Base-by-base conservation (phyloP, 768 basidiomycete genomes). In the Russula foetens region DNA sequence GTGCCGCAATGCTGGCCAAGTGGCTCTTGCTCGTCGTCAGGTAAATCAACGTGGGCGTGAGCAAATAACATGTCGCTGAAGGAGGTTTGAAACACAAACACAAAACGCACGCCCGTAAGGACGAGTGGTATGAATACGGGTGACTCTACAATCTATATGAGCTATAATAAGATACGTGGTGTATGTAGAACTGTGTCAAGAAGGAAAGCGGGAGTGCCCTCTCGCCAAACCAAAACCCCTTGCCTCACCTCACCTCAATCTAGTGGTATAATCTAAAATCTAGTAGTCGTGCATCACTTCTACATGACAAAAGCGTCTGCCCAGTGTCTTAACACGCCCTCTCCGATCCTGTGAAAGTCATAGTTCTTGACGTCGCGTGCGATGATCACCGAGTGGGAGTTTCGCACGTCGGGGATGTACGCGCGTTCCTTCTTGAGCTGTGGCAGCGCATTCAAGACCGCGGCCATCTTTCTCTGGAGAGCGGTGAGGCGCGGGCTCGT, bases 371-470 rank as follows among this genome's bases (percentile, higher is more conserved):
- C 70, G 62, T 91, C 88, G 47, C 90, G 76, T 69, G 80, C 84
- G 9, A 92, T 75, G 63, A 93, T 86, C 58, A 81, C 75, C 5
- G 79, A 87, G 72, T 93, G 90, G 28, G 88, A 74, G 67, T 91
- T 91, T 39, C 72, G 68, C 24, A 84, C 76, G 1, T 73, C 72
- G 21, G 76, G 72, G 65, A 92, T 84, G 68, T 82, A 90, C 21
- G 81, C 86, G 21, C 81, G 70, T 65, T 88, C 80, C 72, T 92
- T 92, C 75, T 83, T 78, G 49, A 92, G 68, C 31, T 75, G 72
- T 0, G 88, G 87, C 12, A 92, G 78, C 45, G 74, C 75, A 70
- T 92, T 92, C 43, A 93, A 75, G 70, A 76, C 79, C 7, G 71
- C 72, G 5, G 81, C 81, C 35, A 87, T 83, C 59, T 73, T 75